Conservation (phyloP, 2,329 filamentous ascomycete species). For the Rhinocladiella mackenziei region DNA sequence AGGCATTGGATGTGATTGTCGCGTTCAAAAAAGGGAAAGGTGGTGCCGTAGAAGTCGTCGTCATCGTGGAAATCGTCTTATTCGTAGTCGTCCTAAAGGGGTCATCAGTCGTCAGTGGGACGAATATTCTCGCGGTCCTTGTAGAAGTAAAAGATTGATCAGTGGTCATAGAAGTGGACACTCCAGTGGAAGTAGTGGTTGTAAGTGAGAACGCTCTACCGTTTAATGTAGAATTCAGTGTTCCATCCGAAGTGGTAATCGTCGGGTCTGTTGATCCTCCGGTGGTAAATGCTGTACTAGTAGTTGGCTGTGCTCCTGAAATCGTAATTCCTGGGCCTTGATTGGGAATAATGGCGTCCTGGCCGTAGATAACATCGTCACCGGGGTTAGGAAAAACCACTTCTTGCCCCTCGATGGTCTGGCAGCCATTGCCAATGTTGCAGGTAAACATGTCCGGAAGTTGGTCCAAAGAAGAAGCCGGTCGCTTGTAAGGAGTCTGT, state of each 20-base stretch:
- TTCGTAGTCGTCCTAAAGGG: not conserved
- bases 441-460: conserved; percentile 68
- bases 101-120: too few species aligned
- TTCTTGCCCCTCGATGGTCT: conserved; percentile 55
- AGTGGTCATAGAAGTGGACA: too few species aligned
- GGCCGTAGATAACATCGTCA: conserved; percentile 44
- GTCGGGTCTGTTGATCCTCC: not conserved
- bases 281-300: not conserved
- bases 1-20: conserved; percentile 1
- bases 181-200: not conserved
- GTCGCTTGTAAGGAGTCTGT: conserved; percentile 17
- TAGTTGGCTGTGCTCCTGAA: not conserved
- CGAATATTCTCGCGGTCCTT: too few species aligned
- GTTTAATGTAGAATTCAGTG: not conserved
- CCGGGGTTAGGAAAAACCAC: conserved; percentile 65
- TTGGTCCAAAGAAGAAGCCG: conserved; percentile 44
- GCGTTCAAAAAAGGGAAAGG: conserved; percentile 4
- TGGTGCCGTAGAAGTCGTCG: conserved; percentile 1
- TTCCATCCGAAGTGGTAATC: conserved; percentile 1
- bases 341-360: conserved; percentile 28
- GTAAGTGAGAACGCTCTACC: not conserved
- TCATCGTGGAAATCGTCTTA: not conserved
- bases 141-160: too few species aligned
- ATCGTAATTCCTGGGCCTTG: conserved; percentile 20
- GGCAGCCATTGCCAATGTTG: conserved; percentile 61